phyloP scores from a whole-genome alignment of 2,329 filamentous ascomycete species.

The Aspergillus felis region DNA sequence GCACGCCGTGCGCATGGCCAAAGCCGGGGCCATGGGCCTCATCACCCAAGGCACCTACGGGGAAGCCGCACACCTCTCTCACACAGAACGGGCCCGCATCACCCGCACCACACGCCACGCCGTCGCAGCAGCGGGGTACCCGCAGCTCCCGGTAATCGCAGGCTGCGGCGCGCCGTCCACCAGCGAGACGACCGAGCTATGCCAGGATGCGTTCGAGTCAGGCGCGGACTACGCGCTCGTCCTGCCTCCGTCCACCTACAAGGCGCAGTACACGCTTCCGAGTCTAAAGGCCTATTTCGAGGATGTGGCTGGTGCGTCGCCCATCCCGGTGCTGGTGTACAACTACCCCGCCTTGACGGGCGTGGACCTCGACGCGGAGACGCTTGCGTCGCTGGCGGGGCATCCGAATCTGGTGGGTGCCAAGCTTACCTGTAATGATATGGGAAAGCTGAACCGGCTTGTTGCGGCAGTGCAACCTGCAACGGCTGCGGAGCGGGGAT shows the following conservation, averaged over 20 bases:
- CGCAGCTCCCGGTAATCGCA: constrained; percentile 63
- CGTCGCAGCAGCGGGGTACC: constrained; percentile 63
- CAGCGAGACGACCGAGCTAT: constrained; percentile 61
- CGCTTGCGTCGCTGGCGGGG: constrained; percentile 48
- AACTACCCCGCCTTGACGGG: constrained; percentile 61
- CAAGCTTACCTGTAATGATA: constrained; percentile 62
- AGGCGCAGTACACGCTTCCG: constrained; percentile 55
- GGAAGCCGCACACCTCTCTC: constrained; percentile 73
- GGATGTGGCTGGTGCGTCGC: constrained; percentile 51
- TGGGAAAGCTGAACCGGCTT: constrained; percentile 61
- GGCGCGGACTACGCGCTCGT: constrained; percentile 68
- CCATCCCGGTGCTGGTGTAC: constrained; percentile 60
- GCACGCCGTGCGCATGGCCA: constrained; percentile 64
- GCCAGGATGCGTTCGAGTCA: constrained; percentile 60
- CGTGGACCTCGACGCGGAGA: constrained; percentile 59
- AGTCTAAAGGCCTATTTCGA: constrained; percentile 57
- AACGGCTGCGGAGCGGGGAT: constrained; percentile 66
- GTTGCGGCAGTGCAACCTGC: constrained; percentile 55
- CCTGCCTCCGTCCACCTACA: constrained; percentile 68
- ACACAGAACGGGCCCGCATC: constrained; percentile 64
- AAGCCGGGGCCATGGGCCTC: constrained; percentile 67
- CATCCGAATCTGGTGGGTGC: constrained; percentile 59
- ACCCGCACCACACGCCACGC: constrained; percentile 67
- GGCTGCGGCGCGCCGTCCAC: constrained; percentile 67
- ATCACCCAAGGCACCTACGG: constrained; percentile 79